Evolutionary conservation across 805 yeast species (phyloP).

Genomic region (Yarrowia sp.): DNA sequence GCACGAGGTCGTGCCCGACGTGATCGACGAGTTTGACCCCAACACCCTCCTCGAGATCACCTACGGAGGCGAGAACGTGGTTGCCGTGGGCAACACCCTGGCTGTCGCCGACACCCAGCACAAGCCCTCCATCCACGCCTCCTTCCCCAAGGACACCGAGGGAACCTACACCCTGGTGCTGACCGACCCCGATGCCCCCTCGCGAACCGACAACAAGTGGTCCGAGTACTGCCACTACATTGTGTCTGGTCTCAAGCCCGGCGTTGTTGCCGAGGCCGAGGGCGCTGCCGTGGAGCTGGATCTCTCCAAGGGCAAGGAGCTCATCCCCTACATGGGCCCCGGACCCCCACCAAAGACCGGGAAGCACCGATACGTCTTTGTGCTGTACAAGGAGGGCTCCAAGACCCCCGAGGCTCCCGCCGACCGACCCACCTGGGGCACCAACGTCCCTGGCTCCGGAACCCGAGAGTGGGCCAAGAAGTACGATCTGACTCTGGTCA

Average conservation of each 20-base stretch:
- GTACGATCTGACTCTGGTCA: constrained; percentile 66
- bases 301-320: constrained; percentile 44
- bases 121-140: constrained; percentile 71
- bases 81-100: constrained; percentile 80
- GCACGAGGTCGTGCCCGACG: constrained; percentile 56
- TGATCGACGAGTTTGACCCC: constrained; percentile 47
- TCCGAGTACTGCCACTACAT: constrained; percentile 86
- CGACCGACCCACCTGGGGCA: constrained; percentile 83
- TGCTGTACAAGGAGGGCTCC: constrained; percentile 71
- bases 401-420: constrained; percentile 50
- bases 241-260: constrained; percentile 51
- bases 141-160: constrained; percentile 58
- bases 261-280: constrained; percentile 45
- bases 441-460: constrained; percentile 80
- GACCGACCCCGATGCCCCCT: constrained; percentile 96
- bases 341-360: constrained; percentile 91
- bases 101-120: constrained; percentile 68
- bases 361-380: constrained; percentile 82
- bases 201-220: constrained; percentile 82
- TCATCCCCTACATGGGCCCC: constrained; percentile 72
- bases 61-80: constrained; percentile 65
- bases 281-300: constrained; percentile 42
- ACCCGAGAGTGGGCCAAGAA: constrained; percentile 74
- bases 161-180: constrained; percentile 75
- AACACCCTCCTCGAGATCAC: constrained; percentile 62